Evolutionary conservation across 2,329 filamentous ascomycete genomes (phyloP).

Genomic region (Penicillium sp.): DNA sequence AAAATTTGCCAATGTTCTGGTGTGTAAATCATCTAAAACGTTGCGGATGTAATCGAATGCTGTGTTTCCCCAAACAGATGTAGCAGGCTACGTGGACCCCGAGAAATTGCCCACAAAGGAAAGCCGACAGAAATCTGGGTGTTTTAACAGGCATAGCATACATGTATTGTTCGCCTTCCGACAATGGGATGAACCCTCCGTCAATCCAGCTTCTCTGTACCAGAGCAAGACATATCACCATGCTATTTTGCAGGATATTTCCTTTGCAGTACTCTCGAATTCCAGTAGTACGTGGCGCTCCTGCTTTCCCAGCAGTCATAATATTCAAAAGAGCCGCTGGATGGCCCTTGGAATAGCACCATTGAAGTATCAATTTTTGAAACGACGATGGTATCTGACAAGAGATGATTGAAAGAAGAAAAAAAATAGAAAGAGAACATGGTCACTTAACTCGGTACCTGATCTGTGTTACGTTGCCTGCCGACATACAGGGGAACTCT

Average conservation of each 20-base stretch:
- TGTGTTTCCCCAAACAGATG: slow-evolving; percentile 6
- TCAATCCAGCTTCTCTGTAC: no score
- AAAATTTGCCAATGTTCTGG: background rate
- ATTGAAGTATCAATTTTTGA: background rate
- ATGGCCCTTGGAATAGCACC: background rate
- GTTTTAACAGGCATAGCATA: background rate
- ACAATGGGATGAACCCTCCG: background rate
- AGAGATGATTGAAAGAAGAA: background rate
- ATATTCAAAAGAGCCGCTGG: background rate
- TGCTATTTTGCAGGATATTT: background rate
- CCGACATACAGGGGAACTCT: slow-evolving; percentile 18
- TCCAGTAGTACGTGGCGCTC: background rate
- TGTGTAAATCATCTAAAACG: background rate
- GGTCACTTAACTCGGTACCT: slow-evolving; percentile 27
- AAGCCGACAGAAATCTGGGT: background rate
- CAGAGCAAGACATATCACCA: background rate
- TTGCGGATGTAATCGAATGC: slow-evolving; percentile 5
- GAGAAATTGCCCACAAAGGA: background rate
- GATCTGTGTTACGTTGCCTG: slow-evolving; percentile 28
- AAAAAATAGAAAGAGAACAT: background rate
- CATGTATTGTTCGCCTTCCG: background rate
- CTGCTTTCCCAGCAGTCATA: background rate
- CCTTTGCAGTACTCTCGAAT: background rate
- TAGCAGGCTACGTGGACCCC: background rate
- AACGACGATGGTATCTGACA: background rate